Base-by-base conservation (phyloP, 805 yeast genomes). In the Candida vartiovaarae region DNA sequence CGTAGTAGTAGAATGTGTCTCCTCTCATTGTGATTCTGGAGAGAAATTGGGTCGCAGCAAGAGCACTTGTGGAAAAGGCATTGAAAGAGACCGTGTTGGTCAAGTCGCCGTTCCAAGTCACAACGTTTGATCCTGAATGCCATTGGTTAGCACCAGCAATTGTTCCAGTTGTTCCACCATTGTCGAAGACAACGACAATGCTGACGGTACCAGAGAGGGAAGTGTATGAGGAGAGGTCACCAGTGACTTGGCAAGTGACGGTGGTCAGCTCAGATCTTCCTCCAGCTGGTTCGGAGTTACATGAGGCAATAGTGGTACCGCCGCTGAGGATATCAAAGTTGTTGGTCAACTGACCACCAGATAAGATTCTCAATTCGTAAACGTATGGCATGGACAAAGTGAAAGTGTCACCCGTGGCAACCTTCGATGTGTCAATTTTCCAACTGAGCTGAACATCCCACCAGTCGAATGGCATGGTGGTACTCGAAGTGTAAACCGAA, bases 331-430 rank as follows among this genome's bases (percentile, higher is more conserved):
- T 40, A 28, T 45, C 51, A 29, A 48, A 48, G 26, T 25, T 25
- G 39, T 42, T 40, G 20, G 28, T 32, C 7, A 41, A 20, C 4
- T 10, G 33, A 8, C 44, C 42, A 10, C 38, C 32, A 8, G 15
- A 30, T 25, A 43, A 9, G 25, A 44, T 44, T 42, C 52, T 44
- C 33, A 49, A 32, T 26, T 47, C 46, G n/a, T 33, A 44, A 25
- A 49, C 50, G 27, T 41, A 27, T 4, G 51, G 53, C 53, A 49
- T 49, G 9, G 8, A 36, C 35, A 47, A 31, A 6, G 44, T 31
- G 36, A 49, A 49, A 3, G 48, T 47, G 29, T 49, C 53, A 36
- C 53, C 53, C 15, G 49, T 47, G n/a, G 36, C 33, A 4, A 32
- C 47, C 6, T n/a, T 26, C 8, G 41, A 10, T 4, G 47, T n/a